A percentile compares a stretch with the other conserved stretches of the same genome.
Evolutionary conservation across 1,139 yeast species (phyloP).

Genomic region (Zygotorulaspora mrakii): DNA sequence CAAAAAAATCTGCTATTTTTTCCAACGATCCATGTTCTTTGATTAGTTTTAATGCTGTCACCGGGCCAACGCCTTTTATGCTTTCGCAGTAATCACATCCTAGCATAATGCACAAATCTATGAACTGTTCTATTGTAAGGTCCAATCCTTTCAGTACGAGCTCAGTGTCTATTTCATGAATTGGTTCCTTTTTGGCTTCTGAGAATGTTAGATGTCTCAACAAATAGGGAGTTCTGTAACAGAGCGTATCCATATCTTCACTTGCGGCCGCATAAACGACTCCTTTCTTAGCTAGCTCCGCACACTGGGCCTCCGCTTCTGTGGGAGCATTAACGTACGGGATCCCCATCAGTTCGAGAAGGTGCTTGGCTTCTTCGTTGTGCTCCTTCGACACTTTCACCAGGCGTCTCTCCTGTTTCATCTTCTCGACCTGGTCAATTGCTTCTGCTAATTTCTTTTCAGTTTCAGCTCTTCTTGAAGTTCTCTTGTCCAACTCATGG

Average conservation of each 20-base stretch:
- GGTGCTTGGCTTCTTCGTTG: constrained; percentile 84
- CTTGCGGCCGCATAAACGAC: constrained; percentile 96
- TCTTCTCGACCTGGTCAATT: constrained; percentile 57
- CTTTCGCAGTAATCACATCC: constrained; percentile 98
- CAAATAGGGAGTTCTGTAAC: constrained; percentile 80
- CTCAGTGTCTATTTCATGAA: constrained; percentile 72
- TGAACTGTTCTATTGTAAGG: constrained; percentile 66
- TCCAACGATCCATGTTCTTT: constrained; percentile 82
- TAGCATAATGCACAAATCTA: constrained; percentile 84
- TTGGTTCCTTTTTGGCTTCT: constrained; percentile 89
- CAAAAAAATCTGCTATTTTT: constrained; percentile 62
- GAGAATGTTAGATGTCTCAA: constrained; percentile 89
- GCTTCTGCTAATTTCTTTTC: constrained; percentile 51
- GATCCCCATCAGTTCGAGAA: constrained; percentile 85
- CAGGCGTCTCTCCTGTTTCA: constrained; percentile 82
- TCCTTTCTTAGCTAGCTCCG: constrained; percentile 81
- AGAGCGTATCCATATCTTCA: constrained; percentile 97
- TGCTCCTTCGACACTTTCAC: constrained; percentile 87
- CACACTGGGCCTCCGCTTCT: constrained; percentile 99
- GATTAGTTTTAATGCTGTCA: constrained; percentile 82
- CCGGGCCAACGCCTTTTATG: constrained; percentile 92
- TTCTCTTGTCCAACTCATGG: constrained; percentile 86
- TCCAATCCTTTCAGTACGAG: constrained; percentile 74
- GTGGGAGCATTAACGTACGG: constrained; percentile 93
- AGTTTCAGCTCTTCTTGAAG: constrained; percentile 79